phyloP scores from a whole-genome alignment of 768 basidiomycete genomes.

The Leccinum pellstonianum region DNA sequence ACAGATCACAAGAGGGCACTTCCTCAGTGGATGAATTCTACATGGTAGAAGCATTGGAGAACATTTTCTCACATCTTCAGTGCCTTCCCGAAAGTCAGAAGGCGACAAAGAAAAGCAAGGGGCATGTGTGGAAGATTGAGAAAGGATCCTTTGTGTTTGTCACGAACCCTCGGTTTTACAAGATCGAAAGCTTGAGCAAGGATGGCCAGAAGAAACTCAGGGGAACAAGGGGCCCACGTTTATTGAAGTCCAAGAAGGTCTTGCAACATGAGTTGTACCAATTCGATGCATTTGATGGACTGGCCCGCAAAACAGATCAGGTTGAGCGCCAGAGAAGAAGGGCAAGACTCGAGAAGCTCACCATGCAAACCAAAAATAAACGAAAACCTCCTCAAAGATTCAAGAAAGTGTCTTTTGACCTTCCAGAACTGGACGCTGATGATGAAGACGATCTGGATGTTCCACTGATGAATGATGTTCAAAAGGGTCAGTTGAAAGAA shows the following conservation, averaged over 20 bases:
- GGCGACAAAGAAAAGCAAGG: constrained; percentile 4
- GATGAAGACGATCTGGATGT: too few relatives aligned
- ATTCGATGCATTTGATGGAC: not conserved
- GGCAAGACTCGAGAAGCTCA: not conserved
- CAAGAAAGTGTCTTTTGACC: too few relatives aligned
- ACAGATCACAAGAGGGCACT: not conserved
- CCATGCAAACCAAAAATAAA: not conserved
- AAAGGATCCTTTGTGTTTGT: not conserved
- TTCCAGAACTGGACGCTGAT: too few relatives aligned
- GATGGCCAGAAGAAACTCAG: not conserved
- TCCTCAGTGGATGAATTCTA: not conserved
- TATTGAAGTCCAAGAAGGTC: not conserved
- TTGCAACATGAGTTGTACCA: not conserved
- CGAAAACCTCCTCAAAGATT: not conserved
- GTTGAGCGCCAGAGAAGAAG: not conserved
- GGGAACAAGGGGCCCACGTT: not conserved
- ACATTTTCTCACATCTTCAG: constrained; percentile 2
- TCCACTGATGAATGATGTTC: too few relatives aligned
- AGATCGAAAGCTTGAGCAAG: not conserved
- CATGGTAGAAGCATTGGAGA: not conserved
- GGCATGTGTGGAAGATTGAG: not conserved
- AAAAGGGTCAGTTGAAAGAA: too few relatives aligned
- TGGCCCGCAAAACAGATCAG: not conserved
- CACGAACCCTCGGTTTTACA: not conserved
- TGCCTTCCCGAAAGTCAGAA: constrained; percentile 11